Evolutionary conservation across 2,329 filamentous ascomycete genomes (phyloP).

Genomic region (Aspergillus latus): DNA sequence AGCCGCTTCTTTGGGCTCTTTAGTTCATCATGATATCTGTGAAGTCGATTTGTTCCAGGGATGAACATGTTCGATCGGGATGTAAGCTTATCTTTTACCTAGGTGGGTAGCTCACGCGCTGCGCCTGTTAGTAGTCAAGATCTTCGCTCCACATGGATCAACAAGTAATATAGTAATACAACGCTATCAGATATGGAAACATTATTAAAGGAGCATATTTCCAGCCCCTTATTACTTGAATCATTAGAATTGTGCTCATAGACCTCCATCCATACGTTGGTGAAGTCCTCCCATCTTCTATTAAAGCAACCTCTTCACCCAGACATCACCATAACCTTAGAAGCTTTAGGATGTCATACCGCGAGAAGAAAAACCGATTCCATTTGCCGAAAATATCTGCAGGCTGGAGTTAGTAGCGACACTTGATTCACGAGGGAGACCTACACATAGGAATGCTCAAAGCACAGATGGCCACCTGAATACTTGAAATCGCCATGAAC

Average conservation of each 20-base stretch:
- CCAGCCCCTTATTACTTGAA: background rate
- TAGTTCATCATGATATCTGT: background rate
- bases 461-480: conserved; percentile 75
- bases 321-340: conserved; percentile 30
- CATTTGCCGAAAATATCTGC: conserved; percentile 76
- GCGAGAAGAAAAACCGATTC: conserved; percentile 71
- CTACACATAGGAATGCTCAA: conserved; percentile 76
- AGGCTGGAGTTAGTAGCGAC: background rate
- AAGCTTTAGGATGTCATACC: conserved; percentile 67
- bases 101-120: conserved; percentile 1
- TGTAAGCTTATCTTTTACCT: conserved; percentile 9
- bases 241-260: background rate
- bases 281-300: background rate
- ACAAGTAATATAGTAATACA: background rate
- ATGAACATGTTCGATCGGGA: conserved; percentile 1
- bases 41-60: background rate
- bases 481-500: conserved; percentile 70
- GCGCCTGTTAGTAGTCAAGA: background rate
- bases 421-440: conserved; percentile 37
- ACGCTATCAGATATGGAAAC: background rate
- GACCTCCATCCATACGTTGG: background rate
- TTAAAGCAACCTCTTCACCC: background rate
- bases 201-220: background rate
- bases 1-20: background rate
- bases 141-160: background rate